Base-by-base conservation (phyloP, 192 early-diverging fungal genomes). In the Coemansia sp. region DNA sequence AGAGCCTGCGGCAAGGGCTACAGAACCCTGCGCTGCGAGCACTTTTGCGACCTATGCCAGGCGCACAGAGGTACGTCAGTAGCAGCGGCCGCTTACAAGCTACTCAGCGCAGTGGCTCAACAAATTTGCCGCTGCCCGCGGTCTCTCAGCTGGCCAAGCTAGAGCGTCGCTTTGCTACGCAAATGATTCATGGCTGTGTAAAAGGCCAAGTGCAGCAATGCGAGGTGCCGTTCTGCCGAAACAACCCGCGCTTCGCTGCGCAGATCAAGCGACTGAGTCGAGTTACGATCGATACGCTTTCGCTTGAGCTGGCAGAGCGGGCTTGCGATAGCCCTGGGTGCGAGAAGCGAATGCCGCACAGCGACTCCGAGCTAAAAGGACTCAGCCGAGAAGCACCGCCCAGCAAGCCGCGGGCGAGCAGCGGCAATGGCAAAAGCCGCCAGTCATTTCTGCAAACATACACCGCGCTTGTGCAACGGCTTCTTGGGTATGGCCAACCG, bases 261-360 rank as follows among this genome's bases (percentile, higher is more conserved):
- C 39, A 55, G 38, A 39, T 76, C 7, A 35, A 23, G 14, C 26
- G 20, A 9, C 45, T 76, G 55, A 43, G 59, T 3, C 25, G 38
- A 18, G 25, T 20, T 35, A 26, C 55, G 0, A 33, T 67, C 3
- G 65, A 70, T 11, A n/a, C 59, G 31, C 18, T 72, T 47, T 66
- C 70, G 1, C 8, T 69, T 26, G 70, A 77, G 38, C 60, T 77
- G 53, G 75, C 75, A 2, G 48, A 37, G 5, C 57, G 37, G 23
- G 75, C 70, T 3, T 23, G 45, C 26, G 42, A 66, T 28, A 35
- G 21, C 3, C 61, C 57, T 1, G 38, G 33, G 0, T 9, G 55
- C 18, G 48, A 39, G 2, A 69, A 64, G 13, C 9, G 66, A 18
- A 69, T 71, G 65, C 75, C 75, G 36, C 75, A 76, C 42, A 25